Percentiles rank a stretch among this genome's conserved stretches.
phyloP scores from a whole-genome alignment of 805 yeast genomes.

The Myxozyma nipponensis region DNA sequence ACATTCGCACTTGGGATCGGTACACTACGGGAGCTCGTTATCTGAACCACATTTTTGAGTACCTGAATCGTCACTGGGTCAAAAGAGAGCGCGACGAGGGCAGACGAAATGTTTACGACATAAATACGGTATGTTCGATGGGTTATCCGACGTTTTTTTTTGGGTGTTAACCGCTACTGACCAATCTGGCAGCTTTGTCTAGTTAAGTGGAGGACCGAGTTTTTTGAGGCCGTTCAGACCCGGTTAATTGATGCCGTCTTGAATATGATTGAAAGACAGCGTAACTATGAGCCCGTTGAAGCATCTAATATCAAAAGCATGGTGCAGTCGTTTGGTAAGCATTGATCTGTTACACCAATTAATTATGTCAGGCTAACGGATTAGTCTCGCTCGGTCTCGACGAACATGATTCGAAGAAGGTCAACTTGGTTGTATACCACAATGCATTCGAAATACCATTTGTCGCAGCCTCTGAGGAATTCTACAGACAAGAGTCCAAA shows the following conservation, averaged over 20 bases:
- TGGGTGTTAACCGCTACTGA: not conserved
- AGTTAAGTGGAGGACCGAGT: slow-evolving; percentile 78
- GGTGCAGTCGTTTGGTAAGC: slow-evolving; percentile 61
- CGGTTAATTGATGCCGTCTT: slow-evolving; percentile 66
- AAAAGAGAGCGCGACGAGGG: slow-evolving; percentile 94
- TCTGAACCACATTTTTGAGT: slow-evolving; percentile 88
- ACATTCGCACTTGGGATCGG: slow-evolving; percentile 84
- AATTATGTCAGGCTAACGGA: not conserved
- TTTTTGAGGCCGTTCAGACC: slow-evolving; percentile 66
- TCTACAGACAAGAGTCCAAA: slow-evolving; percentile 64
- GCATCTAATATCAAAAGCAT: slow-evolving; percentile 64
- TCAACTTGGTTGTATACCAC: slow-evolving; percentile 76
- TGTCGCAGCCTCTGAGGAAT: slow-evolving; percentile 52
- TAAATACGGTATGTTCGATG: slow-evolving; percentile 53
- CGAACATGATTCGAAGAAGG: slow-evolving; percentile 79
- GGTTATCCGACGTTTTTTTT: not conserved
- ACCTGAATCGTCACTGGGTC: slow-evolving; percentile 96
- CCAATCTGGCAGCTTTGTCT: slow-evolving; percentile 52
- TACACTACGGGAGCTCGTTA: slow-evolving; percentile 88
- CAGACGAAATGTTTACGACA: slow-evolving; percentile 82
- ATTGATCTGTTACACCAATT: not conserved
- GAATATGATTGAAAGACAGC: slow-evolving; percentile 68
- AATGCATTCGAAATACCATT: slow-evolving; percentile 75
- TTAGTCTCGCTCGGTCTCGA: slow-evolving; percentile 82
- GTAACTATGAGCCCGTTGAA: slow-evolving; percentile 72